These are phyloP conservation scores for Penicillium canescens DNA, from an alignment of 495 filamentous ascomycete species.

Conservation along the genomic window DNA sequence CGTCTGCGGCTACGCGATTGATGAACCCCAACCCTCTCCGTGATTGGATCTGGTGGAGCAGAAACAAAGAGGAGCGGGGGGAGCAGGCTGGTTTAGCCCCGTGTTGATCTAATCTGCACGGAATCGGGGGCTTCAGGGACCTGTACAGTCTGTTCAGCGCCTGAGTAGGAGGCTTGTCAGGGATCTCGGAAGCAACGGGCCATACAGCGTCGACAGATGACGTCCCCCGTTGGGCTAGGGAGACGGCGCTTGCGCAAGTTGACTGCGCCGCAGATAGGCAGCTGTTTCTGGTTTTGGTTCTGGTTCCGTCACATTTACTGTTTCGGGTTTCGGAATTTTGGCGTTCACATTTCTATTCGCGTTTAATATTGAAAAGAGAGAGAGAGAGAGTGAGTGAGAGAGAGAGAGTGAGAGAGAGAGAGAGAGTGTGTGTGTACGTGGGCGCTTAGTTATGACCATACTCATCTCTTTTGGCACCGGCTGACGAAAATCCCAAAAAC, in stretches of 20 bases:
- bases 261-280: slow-evolving; percentile 10
- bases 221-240: background rate
- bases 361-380: too few relatives aligned
- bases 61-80: slow-evolving; percentile 10
- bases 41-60: slow-evolving; percentile 19
- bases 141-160: background rate
- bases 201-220: slow-evolving; percentile 1
- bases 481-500: slow-evolving; percentile 14
- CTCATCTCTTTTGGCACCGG: background rate
- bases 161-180: slow-evolving; percentile 3
- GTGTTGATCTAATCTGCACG: slow-evolving; percentile 35
- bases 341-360: too few relatives aligned
- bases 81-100: slow-evolving; percentile 8
- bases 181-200: slow-evolving; percentile 6
- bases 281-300: background rate
- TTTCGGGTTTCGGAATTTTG: background rate
- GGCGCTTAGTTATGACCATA: too few relatives aligned
- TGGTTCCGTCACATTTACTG: too few relatives aligned
- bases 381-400: too few relatives aligned
- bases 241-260: slow-evolving; percentile 12
- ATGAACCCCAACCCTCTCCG: slow-evolving; percentile 1
- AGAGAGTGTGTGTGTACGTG: too few relatives aligned
- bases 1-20: slow-evolving; percentile 30
- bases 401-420: too few relatives aligned
- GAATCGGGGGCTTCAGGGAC: slow-evolving; percentile 24